Base-by-base conservation (phyloP, 2,329 filamentous ascomycete species). In the Massarina eburnea region DNA sequence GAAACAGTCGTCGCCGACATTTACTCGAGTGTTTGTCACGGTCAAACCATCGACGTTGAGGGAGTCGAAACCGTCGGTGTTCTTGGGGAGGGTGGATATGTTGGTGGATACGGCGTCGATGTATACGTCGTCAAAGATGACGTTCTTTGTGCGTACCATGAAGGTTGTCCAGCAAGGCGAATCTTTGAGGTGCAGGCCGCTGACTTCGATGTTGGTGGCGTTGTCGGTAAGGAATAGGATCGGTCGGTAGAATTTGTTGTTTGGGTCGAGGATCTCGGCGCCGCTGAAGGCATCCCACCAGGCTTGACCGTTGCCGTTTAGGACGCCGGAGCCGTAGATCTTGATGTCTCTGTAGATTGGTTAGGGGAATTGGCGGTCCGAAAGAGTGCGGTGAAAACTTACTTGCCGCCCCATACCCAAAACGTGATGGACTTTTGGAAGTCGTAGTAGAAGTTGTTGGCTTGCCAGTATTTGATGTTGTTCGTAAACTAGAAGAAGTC, bases 101-200 rank as follows among this genome's bases (percentile, higher is more conserved):
- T 76, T 78, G 14, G 68, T 76, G n/a, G 79, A 82, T 15, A 73
- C 68, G 0, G 79, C 77, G 10, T 80, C 80, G 41, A 80, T 79
- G 18, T 76, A 72, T 6, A 83, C 73, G 45, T 81, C 71, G 30
- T 77, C 75, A 45, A 80, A 81, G 2, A 74, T 71, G 39, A 83
- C 67, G 48, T 81, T 77, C 59, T 81, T 72, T 54, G 75, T 81
- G 24, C 76, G 76, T 12, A 84, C 79, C 27, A 84, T 71, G 54
- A 84, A 84, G 58, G 81, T 85, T 2, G 78, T 83, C 81, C 82
- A 84, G 70, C 80, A 83, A 1, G 82, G 81, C 0, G 80, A 82
- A 61, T 83, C 79, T 48, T 82, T 77, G 54, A 83, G 74, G 14
- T 78, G 76, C 42, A 84, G 81, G 1, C 82, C 82, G 27, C 78